Percentiles rank a stretch among this genome's conserved stretches.
These are phyloP conservation scores for Acrocalymma vagum DNA, from an alignment of 2,329 filamentous ascomycete species.

Conservation along the genomic window DNA sequence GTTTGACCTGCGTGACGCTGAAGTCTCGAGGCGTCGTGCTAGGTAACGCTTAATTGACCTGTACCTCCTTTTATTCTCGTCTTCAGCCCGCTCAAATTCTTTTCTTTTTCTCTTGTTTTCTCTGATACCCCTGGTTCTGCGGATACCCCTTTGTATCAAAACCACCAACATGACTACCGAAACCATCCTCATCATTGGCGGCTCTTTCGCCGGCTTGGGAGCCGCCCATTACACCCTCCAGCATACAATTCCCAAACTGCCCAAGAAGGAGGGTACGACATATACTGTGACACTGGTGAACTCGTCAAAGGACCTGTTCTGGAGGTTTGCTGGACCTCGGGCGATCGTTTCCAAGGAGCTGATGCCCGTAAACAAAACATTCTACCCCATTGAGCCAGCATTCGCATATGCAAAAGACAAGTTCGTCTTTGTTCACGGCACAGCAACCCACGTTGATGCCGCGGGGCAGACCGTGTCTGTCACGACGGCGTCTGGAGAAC, in stretches of 20 bases:
- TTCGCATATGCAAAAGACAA: conserved; percentile 60
- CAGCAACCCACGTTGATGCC: conserved; percentile 58
- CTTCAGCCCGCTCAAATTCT: too few relatives aligned
- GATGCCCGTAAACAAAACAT: conserved; percentile 58
- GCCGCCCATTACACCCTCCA: conserved; percentile 47
- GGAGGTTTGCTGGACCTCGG: conserved; percentile 62
- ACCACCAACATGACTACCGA: conserved; percentile 38
- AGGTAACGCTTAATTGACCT: conserved; percentile 13
- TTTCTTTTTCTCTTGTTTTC: conserved; percentile 10
- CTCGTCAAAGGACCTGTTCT: conserved; percentile 63
- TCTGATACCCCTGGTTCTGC: conserved; percentile 11
- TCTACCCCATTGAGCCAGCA: conserved; percentile 59
- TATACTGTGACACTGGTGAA: conserved; percentile 66
- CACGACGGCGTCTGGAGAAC: conserved; percentile 41
- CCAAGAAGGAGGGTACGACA: conserved; percentile 43
- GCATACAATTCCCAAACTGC: conserved; percentile 44
- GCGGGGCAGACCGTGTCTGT: conserved; percentile 54
- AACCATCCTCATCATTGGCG: conserved; percentile 47
- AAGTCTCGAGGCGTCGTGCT: too few relatives aligned
- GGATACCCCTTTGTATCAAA: background rate
- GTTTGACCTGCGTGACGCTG: too few relatives aligned
- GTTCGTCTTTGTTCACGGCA: conserved; percentile 62
- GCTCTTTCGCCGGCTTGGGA: conserved; percentile 44
- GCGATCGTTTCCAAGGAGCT: conserved; percentile 60
- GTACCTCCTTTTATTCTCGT: conserved; percentile 2